Percentiles rank a stretch among this genome's conserved stretches.
Conservation (phyloP, 2,329 filamentous ascomycete genomes). For the Elsinoe batatas region DNA sequence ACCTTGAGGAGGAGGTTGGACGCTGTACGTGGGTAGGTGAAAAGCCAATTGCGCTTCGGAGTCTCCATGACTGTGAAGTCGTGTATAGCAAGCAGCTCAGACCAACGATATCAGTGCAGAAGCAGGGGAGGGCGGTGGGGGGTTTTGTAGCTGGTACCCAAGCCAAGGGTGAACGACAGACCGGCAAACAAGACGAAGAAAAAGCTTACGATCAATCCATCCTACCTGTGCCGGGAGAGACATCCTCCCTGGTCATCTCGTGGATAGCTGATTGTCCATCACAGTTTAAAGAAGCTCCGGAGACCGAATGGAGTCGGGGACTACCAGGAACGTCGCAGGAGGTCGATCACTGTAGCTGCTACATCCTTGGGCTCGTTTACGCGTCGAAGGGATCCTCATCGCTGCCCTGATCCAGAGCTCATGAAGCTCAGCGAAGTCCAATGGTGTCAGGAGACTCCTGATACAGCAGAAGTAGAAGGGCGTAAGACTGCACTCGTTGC, state of each 20-base stretch:
- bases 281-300: background rate
- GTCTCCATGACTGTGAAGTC: background rate
- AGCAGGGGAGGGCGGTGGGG: background rate
- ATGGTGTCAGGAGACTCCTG: background rate
- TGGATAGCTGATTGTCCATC: background rate
- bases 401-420: background rate
- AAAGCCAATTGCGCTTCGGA: conserved; percentile 7
- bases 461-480: no score
- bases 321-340: background rate
- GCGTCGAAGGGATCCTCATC: background rate
- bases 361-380: background rate
- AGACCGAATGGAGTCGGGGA: background rate
- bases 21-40: conserved; percentile 2
- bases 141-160: background rate
- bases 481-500: no score
- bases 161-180: background rate
- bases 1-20: conserved; percentile 11
- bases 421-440: background rate
- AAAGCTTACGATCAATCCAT: background rate
- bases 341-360: background rate
- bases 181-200: background rate
- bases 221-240: background rate
- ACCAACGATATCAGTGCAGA: no score
- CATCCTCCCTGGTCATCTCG: background rate
- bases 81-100: background rate